Percentiles rank a stretch among this genome's conserved stretches.
Conservation (phyloP, 306 rosid species). For the Prunus mume region DNA sequence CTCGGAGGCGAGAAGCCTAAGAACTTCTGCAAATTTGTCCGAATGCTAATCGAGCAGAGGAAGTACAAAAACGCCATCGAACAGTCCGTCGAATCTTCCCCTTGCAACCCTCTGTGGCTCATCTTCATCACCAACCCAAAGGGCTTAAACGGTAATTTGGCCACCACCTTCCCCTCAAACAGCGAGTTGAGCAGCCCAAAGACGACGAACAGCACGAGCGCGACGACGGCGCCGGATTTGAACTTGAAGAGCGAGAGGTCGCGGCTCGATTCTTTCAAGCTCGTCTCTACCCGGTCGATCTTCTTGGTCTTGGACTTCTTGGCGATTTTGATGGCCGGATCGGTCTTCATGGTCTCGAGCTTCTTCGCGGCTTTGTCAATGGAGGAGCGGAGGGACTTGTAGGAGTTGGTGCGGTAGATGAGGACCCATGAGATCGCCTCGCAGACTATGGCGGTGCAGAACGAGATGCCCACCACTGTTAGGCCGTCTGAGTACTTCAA, state of each 20-base stretch:
- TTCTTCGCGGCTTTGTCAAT: slow-evolving; percentile 96
- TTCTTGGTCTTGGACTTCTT: slow-evolving; percentile 92
- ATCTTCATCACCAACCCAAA: slow-evolving; percentile 85
- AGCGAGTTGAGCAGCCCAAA: slow-evolving; percentile 88
- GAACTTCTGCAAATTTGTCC: slow-evolving; percentile 94
- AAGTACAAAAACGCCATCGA: slow-evolving; percentile 96
- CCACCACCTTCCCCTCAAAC: slow-evolving; percentile 88
- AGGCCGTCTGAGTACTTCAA: slow-evolving; percentile 78
- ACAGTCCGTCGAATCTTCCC: slow-evolving; percentile 85
- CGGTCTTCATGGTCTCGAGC: slow-evolving; percentile 96
- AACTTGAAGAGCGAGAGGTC: slow-evolving; percentile 93
- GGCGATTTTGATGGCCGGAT: slow-evolving; percentile 46
- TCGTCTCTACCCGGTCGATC: slow-evolving; percentile 97
- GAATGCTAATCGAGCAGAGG: slow-evolving; percentile 88
- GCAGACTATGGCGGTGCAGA: slow-evolving; percentile 89
- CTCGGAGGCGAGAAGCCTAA: slow-evolving; percentile 93
- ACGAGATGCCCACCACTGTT: slow-evolving; percentile 81
- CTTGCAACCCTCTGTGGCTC: slow-evolving; percentile 94
- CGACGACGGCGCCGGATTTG: slow-evolving; percentile 97
- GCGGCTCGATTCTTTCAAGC: slow-evolving; percentile 92
- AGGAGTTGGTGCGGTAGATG: slow-evolving; percentile 91
- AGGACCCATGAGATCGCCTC: slow-evolving; percentile 97
- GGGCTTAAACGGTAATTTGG: slow-evolving; percentile 81
- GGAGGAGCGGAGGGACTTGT: slow-evolving; percentile 92
- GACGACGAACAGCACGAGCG: slow-evolving; percentile 93